Evolutionary conservation across 2,329 filamentous ascomycete species (phyloP).

Genomic region (Curvularia hawaiiensis): DNA sequence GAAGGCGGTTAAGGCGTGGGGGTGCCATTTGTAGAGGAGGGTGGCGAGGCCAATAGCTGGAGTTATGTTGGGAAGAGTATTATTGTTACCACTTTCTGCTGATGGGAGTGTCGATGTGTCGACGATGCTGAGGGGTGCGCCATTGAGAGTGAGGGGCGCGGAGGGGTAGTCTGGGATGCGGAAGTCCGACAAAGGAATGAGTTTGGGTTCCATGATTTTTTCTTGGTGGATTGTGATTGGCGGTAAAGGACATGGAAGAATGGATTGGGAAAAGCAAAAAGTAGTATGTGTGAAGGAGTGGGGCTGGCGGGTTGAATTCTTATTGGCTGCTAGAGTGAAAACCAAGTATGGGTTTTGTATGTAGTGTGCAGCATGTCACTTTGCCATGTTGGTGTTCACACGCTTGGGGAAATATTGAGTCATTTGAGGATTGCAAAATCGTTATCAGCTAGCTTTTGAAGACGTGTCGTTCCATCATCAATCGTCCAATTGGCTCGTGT

Average conservation of each 20-base stretch:
- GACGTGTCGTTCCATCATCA: no score
- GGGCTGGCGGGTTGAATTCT: slow-evolving; percentile 1
- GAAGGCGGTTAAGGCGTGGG: slow-evolving; percentile 24
- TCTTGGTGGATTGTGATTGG: background rate
- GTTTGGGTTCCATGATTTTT: slow-evolving; percentile 6
- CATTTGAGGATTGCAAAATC: no score
- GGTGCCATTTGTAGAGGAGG: slow-evolving; percentile 27
- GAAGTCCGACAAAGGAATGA: slow-evolving; percentile 12
- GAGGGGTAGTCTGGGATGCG: slow-evolving; percentile 21
- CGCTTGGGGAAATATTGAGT: background rate
- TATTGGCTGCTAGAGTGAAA: slow-evolving; percentile 5
- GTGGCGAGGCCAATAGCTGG: slow-evolving; percentile 26
- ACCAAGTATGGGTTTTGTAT: background rate
- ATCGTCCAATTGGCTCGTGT: slow-evolving; percentile 12
- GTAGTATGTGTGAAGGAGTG: slow-evolving; percentile 10
- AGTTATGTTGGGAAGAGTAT: background rate
- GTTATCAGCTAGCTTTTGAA: background rate
- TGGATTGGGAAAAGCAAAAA: slow-evolving; percentile 4
- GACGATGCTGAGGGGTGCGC: slow-evolving; percentile 16
- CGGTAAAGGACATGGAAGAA: background rate
- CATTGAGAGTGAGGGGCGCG: slow-evolving; percentile 13
- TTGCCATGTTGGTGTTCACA: background rate
- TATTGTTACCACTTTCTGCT: background rate
- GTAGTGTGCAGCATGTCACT: background rate
- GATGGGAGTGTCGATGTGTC: slow-evolving; percentile 5